phyloP scores from a whole-genome alignment of 129 eudicot genomes.

The Flaveria linearis region DNA sequence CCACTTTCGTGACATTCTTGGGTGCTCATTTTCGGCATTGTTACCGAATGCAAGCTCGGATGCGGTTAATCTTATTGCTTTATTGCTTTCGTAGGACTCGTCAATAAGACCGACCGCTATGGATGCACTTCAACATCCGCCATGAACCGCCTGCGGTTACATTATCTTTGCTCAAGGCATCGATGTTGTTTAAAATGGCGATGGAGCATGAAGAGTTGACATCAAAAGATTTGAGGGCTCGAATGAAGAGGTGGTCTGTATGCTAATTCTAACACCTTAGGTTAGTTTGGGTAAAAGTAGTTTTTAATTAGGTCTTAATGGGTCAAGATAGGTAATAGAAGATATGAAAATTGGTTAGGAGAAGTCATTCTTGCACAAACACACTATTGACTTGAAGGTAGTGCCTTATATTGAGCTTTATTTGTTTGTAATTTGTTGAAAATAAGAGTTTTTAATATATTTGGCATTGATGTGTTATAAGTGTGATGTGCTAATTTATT shows the following conservation, averaged over 20 bases:
- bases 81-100: conserved; percentile 28
- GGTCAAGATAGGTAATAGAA: too few species aligned
- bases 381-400: too few species aligned
- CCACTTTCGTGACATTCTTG: conserved; percentile 17
- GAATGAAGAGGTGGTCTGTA: background rate
- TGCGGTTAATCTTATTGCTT: conserved; percentile 17
- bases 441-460: too few species aligned
- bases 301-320: too few species aligned
- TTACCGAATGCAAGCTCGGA: conserved; percentile 21
- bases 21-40: conserved; percentile 11
- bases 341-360: too few species aligned
- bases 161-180: background rate
- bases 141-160: background rate
- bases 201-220: background rate
- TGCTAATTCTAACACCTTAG: background rate
- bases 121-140: conserved; percentile 23
- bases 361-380: too few species aligned
- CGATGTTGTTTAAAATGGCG: background rate
- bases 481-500: too few species aligned
- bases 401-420: too few species aligned
- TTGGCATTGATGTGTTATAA: too few species aligned
- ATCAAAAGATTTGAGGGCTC: background rate
- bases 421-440: too few species aligned
- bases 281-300: too few species aligned
- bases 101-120: conserved; percentile 19